Conservation (phyloP, 2,329 filamentous ascomycete species). For the Diaporthe aspalathi region DNA sequence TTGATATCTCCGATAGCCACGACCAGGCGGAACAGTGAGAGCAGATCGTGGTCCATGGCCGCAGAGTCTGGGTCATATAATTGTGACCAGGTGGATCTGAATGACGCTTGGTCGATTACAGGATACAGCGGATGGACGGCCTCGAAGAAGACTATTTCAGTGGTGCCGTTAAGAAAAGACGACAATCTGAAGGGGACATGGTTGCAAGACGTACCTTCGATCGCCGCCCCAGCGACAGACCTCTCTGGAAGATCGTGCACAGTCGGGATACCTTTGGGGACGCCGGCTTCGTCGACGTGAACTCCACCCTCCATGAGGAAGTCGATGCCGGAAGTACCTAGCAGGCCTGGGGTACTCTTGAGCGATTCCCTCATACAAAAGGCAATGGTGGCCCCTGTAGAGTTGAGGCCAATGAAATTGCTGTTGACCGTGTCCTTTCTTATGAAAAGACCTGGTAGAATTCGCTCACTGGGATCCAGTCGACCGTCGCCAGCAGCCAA, state of each 20-base stretch:
- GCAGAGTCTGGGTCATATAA: background rate
- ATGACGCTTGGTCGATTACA: background rate
- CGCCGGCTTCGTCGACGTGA: background rate
- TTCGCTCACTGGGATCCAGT: background rate
- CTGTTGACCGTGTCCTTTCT: constrained; percentile 4
- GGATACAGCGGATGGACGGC: background rate
- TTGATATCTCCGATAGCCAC: background rate
- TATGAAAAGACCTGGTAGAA: background rate
- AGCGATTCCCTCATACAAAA: constrained; percentile 7
- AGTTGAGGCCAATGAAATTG: constrained; percentile 8
- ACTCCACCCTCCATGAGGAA: background rate
- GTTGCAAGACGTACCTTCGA: background rate
- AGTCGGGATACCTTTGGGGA: background rate
- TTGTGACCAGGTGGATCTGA: background rate
- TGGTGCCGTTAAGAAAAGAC: background rate
- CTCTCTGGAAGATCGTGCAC: background rate
- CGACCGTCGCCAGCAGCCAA: background rate
- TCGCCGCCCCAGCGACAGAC: background rate
- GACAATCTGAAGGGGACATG: fast-evolving
- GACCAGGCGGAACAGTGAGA: background rate
- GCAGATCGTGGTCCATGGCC: background rate
- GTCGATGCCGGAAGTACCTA: background rate
- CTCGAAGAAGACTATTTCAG: background rate
- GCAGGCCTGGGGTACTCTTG: background rate
- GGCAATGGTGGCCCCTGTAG: background rate